Evolutionary conservation across 2,329 filamentous ascomycete species (phyloP).

Genomic region (Eutypella sp.): DNA sequence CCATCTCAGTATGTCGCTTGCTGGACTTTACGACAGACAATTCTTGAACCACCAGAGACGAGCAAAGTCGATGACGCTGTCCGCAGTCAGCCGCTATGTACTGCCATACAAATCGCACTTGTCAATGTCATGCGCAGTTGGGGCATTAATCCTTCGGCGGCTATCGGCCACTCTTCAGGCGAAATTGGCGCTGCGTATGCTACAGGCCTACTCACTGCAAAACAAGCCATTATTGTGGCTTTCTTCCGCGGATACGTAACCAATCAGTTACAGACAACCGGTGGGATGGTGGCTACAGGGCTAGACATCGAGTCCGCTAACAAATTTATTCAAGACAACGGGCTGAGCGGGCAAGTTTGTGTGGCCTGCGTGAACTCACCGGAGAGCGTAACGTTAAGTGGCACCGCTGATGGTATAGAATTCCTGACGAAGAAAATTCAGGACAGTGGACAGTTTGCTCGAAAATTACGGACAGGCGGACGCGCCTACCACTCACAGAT

Average conservation of each 20-base stretch:
- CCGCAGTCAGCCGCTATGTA: slow-evolving; percentile 16
- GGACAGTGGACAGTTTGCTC: not conserved
- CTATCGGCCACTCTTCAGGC: slow-evolving; percentile 26
- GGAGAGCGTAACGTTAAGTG: slow-evolving; percentile 13
- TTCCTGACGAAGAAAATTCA: not conserved
- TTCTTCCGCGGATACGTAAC: slow-evolving; percentile 16
- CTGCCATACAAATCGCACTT: slow-evolving; percentile 19
- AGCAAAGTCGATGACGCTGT: slow-evolving; percentile 6
- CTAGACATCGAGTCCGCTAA: not conserved
- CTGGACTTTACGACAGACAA: slow-evolving; percentile 11
- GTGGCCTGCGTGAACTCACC: slow-evolving; percentile 17
- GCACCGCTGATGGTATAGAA: not conserved
- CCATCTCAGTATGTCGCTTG: slow-evolving; percentile 1
- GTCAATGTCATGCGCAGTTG: slow-evolving; percentile 10
- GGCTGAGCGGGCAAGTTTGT: not conserved
- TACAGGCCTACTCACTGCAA: slow-evolving; percentile 19
- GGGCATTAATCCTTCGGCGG: slow-evolving; percentile 5
- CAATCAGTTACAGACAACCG: not conserved
- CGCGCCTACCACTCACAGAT: slow-evolving; percentile 15
- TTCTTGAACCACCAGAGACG: slow-evolving; percentile 3
- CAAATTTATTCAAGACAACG: not conserved
- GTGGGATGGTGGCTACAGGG: slow-evolving; percentile 18
- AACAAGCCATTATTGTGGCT: slow-evolving; percentile 13
- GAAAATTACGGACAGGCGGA: slow-evolving; percentile 2
- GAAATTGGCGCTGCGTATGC: slow-evolving; percentile 39